Base-by-base conservation (phyloP, 164 flowering plant species). In the Vitis labrusca region DNA sequence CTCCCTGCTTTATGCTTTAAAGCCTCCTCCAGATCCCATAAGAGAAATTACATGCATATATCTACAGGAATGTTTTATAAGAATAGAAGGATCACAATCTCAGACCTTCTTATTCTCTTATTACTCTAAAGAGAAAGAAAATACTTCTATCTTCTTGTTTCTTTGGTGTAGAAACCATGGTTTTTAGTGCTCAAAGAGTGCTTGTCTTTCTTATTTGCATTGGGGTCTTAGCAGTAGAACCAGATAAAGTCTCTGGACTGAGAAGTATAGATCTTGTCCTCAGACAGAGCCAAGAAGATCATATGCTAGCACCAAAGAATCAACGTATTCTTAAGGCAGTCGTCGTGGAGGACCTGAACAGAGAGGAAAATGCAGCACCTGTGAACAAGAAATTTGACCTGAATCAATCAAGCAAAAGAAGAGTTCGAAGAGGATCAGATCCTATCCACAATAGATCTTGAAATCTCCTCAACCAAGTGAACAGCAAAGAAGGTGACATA, bases 401-500 rank as follows among this genome's bases (percentile, higher is more conserved):
- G n/a, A 77, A 73, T 47, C 82, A 78, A 72, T 81, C 88, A n/a
- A 84, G 88, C 80, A 81, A 85, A 76, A 75, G 91, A 77, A 80
- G 71, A 70, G 85, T 88, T 51, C 71, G 81, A 70, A 77, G 77
- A 71, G 89, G 91, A 19, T 83, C 91, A 51, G 88, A 88, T 74
- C 91, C 91, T 30, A 88, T 88, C 65, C 91, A 88, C 77, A 88
- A 88, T 80, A 81, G 81, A 76, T 65, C 85, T 61, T 84, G 71
- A 75, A 62, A 37, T 37, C 44, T 37, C 44, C 44, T 37, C 29
- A 58, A 17, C 60, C 62, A 27, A 59, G 59, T 61, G 3, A 58
- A 64, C 13, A 52, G 37, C 73, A 67, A 61, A 66, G 55, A 60
- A 66, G 66, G 53, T 56, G 63, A 70, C 52, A 53, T 13, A 29